These are phyloP conservation scores for Tagetes erecta DNA, from an alignment of 129 eudicot species.

Conservation along the genomic window DNA sequence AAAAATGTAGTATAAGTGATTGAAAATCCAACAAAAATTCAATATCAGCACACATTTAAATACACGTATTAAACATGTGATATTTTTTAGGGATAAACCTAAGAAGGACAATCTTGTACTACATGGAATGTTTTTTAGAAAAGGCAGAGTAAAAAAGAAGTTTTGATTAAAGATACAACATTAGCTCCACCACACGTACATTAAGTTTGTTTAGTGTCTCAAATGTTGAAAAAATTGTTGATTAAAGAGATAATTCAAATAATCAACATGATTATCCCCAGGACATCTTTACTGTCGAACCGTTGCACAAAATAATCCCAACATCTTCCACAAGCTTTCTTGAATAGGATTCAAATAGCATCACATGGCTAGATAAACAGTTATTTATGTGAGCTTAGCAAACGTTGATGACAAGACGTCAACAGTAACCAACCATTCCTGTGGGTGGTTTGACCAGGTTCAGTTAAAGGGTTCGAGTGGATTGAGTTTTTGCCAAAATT, in stretches of 20 bases:
- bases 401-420: conserved; percentile 28
- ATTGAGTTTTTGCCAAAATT: conserved; percentile 39
- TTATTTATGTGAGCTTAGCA: conserved; percentile 46
- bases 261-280: not conserved
- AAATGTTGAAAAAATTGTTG: too few species aligned
- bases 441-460: conserved; percentile 56
- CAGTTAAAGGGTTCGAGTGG: conserved; percentile 41
- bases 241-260: not conserved
- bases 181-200: too few species aligned
- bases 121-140: too few species aligned
- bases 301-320: conserved; percentile 43
- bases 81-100: too few species aligned
- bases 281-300: conserved; percentile 48
- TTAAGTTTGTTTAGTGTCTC: too few species aligned
- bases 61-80: too few species aligned
- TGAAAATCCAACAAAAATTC: too few species aligned
- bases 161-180: too few species aligned
- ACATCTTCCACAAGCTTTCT: conserved; percentile 39
- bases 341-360: conserved; percentile 36
- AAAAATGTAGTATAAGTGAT: too few species aligned
- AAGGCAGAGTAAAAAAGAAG: too few species aligned
- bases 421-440: conserved; percentile 48
- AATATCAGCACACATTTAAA: too few species aligned
- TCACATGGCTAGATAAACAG: conserved; percentile 56
- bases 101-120: too few species aligned